phyloP scores from a whole-genome alignment of 176 grass and related monocot genomes.

The Leersia perrieri region DNA sequence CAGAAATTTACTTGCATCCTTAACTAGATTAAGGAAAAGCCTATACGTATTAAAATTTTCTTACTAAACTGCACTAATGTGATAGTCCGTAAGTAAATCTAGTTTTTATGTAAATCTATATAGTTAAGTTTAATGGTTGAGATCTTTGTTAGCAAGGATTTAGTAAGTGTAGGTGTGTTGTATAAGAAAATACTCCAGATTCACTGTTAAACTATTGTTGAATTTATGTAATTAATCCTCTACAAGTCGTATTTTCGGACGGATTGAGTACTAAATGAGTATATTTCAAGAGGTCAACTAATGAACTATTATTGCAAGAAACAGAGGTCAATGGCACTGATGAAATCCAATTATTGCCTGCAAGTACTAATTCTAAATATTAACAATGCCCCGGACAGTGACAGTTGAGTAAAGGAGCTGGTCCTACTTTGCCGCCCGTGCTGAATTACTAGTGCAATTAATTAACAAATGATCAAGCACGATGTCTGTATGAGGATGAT shows the following conservation, averaged over 20 bases:
- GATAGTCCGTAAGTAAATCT: too few species aligned
- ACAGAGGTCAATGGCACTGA: not conserved
- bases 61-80: too few species aligned
- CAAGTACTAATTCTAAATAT: too few species aligned
- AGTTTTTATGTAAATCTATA: too few species aligned
- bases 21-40: too few species aligned
- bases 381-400: not conserved
- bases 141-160: too few species aligned
- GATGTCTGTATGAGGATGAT: not conserved
- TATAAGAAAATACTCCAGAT: too few species aligned
- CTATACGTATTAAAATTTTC: too few species aligned
- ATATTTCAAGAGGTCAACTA: not conserved
- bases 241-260: not conserved
- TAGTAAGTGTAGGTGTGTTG: too few species aligned
- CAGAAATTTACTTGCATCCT: too few species aligned
- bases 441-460: not conserved
- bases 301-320: not conserved
- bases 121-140: too few species aligned
- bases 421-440: not conserved
- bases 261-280: not conserved
- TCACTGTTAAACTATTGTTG: not conserved
- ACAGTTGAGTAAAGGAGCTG: not conserved
- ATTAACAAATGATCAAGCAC: not conserved
- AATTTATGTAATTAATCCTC: not conserved
- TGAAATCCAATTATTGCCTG: not conserved